Conservation (phyloP, 345 rosid species). For the Gossypium longicalyx region DNA sequence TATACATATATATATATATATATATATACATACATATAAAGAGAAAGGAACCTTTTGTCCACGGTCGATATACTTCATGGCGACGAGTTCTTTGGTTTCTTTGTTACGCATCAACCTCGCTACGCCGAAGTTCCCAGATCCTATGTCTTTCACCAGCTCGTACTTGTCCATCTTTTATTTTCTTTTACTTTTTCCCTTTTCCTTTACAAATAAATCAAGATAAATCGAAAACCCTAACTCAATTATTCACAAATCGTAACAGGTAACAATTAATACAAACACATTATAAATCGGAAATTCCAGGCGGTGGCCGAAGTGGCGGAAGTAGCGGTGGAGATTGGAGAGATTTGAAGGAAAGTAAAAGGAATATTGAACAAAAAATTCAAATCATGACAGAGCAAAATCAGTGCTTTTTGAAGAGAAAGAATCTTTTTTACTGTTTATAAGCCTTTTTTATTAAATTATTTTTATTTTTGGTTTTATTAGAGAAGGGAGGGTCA, state of each 20-base stretch:
- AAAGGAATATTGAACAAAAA: conserved; percentile 15
- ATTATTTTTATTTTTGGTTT: not conserved
- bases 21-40: not conserved
- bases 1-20: not conserved
- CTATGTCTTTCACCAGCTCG: conserved; percentile 79
- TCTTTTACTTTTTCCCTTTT: not conserved
- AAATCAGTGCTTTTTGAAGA: not conserved
- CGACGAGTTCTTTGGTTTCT: conserved; percentile 72
- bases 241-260: conserved; percentile 1
- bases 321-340: conserved; percentile 8
- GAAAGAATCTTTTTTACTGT: not conserved
- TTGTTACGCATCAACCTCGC: conserved; percentile 84
- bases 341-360: conserved; percentile 27
- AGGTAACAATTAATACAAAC: not conserved
- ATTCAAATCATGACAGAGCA: not conserved
- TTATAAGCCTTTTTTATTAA: not conserved
- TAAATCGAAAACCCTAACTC: conserved; percentile 5
- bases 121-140: conserved; percentile 84
- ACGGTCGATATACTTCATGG: conserved; percentile 91
- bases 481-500: not conserved
- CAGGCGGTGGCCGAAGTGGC: not conserved
- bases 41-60: conserved; percentile 54
- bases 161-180: conserved; percentile 63
- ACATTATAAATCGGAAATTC: not conserved
- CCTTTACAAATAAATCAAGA: not conserved